Evolutionary conservation across 768 basidiomycete species (phyloP).

Genomic region (Leccinum variicolor): DNA sequence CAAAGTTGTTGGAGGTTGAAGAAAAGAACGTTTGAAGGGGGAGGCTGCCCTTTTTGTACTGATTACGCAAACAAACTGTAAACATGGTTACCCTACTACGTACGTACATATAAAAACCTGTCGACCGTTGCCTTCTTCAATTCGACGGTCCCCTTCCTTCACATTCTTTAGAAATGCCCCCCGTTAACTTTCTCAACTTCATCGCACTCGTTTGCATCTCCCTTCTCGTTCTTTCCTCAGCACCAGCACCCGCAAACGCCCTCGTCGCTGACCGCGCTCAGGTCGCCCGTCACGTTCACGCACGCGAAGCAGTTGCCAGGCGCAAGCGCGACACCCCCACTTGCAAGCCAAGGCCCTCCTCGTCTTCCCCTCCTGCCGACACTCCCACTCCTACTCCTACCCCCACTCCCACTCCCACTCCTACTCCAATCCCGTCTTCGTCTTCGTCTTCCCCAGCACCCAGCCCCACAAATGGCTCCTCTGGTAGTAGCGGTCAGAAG

Average conservation of each 20-base stretch:
- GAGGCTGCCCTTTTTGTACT: slow-evolving; percentile 38
- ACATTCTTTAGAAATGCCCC: slow-evolving; percentile 37
- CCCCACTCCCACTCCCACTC: slow-evolving; percentile 8
- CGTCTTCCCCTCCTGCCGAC: slow-evolving; percentile 13
- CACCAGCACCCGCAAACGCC: slow-evolving; percentile 47
- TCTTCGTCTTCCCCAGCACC: slow-evolving; percentile 21
- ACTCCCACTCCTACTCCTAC: not conserved
- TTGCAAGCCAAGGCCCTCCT: slow-evolving; percentile 54
- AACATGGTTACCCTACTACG: too few relatives aligned
- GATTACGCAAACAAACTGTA: slow-evolving; percentile 27
- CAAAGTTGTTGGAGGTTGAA: slow-evolving; percentile 81
- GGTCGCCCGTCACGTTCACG: slow-evolving; percentile 44
- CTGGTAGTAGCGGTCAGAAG: slow-evolving; percentile 7
- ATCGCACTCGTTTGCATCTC: slow-evolving; percentile 58
- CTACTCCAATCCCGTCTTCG: slow-evolving; percentile 3
- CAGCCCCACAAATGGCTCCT: not conserved
- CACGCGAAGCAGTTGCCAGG: slow-evolving; percentile 46
- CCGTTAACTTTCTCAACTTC: slow-evolving; percentile 50
- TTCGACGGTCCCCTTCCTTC: too few relatives aligned
- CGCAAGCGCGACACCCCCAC: slow-evolving; percentile 41
- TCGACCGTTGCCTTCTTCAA: too few relatives aligned
- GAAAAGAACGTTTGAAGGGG: slow-evolving; percentile 38
- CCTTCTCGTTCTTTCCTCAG: slow-evolving; percentile 50
- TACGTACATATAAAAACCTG: too few relatives aligned
- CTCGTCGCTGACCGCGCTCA: slow-evolving; percentile 41